These are phyloP conservation scores for Irpex sp. DNA, from an alignment of 1,284 basidiomycete species.

Conservation along the genomic window DNA sequence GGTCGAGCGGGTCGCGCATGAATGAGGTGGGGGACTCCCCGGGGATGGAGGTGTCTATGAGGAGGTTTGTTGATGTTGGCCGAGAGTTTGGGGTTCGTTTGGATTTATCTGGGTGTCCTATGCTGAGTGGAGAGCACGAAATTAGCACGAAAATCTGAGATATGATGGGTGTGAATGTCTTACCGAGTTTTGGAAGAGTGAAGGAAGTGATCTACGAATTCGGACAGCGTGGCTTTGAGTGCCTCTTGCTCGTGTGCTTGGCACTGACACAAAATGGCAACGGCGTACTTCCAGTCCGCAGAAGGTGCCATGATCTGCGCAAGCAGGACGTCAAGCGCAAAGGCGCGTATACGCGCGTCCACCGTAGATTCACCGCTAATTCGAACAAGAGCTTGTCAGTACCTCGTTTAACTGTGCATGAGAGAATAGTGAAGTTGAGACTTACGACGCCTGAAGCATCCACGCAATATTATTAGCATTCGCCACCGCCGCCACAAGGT, in stretches of 20 bases:
- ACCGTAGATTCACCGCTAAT: neutral
- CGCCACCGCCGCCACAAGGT: neutral
- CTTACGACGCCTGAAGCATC: slow-evolving; percentile 1
- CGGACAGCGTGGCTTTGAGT: neutral
- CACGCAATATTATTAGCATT: neutral
- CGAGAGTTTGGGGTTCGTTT: neutral
- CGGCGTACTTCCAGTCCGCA: neutral
- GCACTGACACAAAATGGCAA: neutral
- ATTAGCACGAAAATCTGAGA: neutral
- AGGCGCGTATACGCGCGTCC: neutral
- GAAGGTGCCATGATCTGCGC: neutral
- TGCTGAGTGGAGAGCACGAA: neutral
- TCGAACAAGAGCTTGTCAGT: no score
- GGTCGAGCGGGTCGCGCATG: slow-evolving; percentile 8
- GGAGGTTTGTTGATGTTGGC: neutral
- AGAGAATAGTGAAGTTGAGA: neutral
- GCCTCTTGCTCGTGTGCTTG: neutral
- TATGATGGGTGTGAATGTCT: neutral
- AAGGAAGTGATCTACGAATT: neutral
- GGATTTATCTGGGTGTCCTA: neutral
- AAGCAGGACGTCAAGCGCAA: neutral
- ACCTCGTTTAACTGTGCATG: no score
- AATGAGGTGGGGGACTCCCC: neutral
- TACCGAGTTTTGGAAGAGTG: neutral
- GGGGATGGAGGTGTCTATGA: neutral